Evolutionary conservation across 805 yeast species (phyloP).

Genomic region (Barnettozyma salicaria): DNA sequence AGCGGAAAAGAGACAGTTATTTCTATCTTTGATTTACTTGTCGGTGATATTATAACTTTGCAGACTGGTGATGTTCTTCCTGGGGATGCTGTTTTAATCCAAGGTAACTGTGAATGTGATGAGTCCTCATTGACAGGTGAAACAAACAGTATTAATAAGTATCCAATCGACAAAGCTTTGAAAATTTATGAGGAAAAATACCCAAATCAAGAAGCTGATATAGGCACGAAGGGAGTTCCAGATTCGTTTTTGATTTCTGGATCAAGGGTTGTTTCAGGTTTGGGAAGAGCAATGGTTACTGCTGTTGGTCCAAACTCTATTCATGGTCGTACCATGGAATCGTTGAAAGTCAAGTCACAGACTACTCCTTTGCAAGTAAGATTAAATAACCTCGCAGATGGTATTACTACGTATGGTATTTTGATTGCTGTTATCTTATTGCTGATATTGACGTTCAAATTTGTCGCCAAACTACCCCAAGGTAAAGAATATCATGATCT

Average conservation of each 20-base stretch:
- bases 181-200: slow-evolving; percentile 24
- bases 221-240: slow-evolving; percentile 37
- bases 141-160: slow-evolving; percentile 71
- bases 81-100: slow-evolving; percentile 72
- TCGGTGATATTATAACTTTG: slow-evolving; percentile 76
- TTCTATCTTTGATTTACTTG: slow-evolving; percentile 69
- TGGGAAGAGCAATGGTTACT: slow-evolving; percentile 80
- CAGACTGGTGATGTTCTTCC: slow-evolving; percentile 96
- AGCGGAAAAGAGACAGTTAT: slow-evolving; percentile 61
- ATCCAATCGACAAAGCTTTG: slow-evolving; percentile 43
- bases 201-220: slow-evolving; percentile 28
- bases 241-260: slow-evolving; percentile 93
- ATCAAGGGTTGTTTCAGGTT: slow-evolving; percentile 78
- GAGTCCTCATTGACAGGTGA: slow-evolving; percentile 95
- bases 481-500: slow-evolving; percentile 40
- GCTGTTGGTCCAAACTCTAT: slow-evolving; percentile 88
- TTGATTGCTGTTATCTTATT: slow-evolving; percentile 80
- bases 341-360: slow-evolving; percentile 70
- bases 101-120: slow-evolving; percentile 80
- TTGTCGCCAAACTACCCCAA: slow-evolving; percentile 53
- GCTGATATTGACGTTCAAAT: slow-evolving; percentile 70
- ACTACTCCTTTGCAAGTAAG: slow-evolving; percentile 86
- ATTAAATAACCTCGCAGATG: slow-evolving; percentile 77
- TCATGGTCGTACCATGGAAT: slow-evolving; percentile 86
- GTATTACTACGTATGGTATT: slow-evolving; percentile 91